Evolutionary conservation across 306 rosid genomes (phyloP).

Genomic region (Spatholobus suberectus): DNA sequence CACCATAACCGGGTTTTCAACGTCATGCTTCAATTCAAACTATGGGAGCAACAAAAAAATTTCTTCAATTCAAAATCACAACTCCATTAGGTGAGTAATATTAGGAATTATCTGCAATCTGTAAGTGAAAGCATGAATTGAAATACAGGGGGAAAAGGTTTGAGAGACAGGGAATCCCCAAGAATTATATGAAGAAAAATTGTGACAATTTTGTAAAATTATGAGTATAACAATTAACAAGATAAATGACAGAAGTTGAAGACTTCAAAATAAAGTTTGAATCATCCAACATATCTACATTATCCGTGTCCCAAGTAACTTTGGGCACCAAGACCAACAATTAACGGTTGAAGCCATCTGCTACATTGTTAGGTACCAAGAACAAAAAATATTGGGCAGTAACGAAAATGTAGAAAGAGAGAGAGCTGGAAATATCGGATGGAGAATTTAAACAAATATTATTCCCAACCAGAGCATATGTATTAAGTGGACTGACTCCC

Average conservation of each 20-base stretch:
- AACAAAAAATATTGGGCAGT: too few relatives aligned
- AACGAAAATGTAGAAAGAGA: too few relatives aligned
- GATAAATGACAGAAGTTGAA: not conserved
- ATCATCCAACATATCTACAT: not conserved
- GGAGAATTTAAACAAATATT: too few relatives aligned
- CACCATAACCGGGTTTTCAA: slow-evolving; percentile 10
- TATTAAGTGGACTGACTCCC: too few relatives aligned
- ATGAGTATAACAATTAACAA: not conserved
- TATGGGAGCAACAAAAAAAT: not conserved
- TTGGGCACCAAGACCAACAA: slow-evolving; percentile 2
- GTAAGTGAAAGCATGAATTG: slow-evolving; percentile 8
- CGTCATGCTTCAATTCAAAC: slow-evolving; percentile 20
- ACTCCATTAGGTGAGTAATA: too few relatives aligned
- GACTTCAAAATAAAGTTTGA: not conserved
- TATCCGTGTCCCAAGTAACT: not conserved
- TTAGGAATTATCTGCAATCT: too few relatives aligned
- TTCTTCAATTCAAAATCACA: not conserved
- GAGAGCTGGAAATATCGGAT: too few relatives aligned
- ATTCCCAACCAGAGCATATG: too few relatives aligned
- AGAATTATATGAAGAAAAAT: not conserved
- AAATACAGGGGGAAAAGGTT: slow-evolving; percentile 31
- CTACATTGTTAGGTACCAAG: too few relatives aligned
- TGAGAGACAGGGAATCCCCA: slow-evolving; percentile 18
- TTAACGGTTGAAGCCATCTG: not conserved
- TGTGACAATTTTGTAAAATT: not conserved